A percentile compares a stretch with the other conserved stretches of the same genome.
phyloP scores from a whole-genome alignment of 208 protist species.

The Tritrichomonas foetus region DNA sequence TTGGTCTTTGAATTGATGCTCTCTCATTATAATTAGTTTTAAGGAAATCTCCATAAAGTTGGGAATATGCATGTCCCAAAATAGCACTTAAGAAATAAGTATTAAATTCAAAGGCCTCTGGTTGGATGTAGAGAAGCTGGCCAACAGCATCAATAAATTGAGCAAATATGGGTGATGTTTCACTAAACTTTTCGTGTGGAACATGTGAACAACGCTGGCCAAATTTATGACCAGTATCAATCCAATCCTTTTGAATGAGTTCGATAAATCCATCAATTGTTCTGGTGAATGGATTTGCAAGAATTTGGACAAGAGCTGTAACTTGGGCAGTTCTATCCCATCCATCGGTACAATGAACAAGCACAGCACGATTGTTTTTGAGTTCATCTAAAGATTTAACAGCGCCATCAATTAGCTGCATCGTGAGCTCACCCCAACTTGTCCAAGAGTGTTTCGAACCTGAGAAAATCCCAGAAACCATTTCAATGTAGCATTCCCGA shows the following conservation, averaged over 20 bases:
- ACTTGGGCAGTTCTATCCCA: constrained; percentile 87
- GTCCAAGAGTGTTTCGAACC: not conserved
- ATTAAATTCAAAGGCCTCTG: constrained; percentile 18
- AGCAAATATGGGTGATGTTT: constrained; percentile 54
- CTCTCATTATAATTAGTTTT: not conserved
- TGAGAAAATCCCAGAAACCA: not conserved
- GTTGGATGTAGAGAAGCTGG: constrained; percentile 43
- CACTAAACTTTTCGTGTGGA: not conserved
- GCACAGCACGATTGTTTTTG: constrained; percentile 33
- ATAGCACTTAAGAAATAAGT: not conserved
- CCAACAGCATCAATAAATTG: constrained; percentile 61
- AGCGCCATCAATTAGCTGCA: not conserved
- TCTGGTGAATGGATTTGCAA: constrained; percentile 80
- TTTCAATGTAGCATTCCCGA: not conserved
- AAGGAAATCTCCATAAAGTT: constrained; percentile 13
- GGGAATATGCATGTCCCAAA: not conserved
- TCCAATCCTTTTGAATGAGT: constrained; percentile 84
- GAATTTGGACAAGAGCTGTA: constrained; percentile 66
- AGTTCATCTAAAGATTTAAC: not conserved
- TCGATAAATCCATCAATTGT: constrained; percentile 69
- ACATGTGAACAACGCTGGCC: constrained; percentile 54
- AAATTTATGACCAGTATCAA: constrained; percentile 79
- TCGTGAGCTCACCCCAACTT: not conserved
- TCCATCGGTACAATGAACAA: constrained; percentile 73
- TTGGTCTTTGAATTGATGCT: not conserved